A percentile compares a stretch with the other conserved stretches of the same genome.
Evolutionary conservation across 352 stramenopile genomes (phyloP).

Genomic region (Phytophthora pini): DNA sequence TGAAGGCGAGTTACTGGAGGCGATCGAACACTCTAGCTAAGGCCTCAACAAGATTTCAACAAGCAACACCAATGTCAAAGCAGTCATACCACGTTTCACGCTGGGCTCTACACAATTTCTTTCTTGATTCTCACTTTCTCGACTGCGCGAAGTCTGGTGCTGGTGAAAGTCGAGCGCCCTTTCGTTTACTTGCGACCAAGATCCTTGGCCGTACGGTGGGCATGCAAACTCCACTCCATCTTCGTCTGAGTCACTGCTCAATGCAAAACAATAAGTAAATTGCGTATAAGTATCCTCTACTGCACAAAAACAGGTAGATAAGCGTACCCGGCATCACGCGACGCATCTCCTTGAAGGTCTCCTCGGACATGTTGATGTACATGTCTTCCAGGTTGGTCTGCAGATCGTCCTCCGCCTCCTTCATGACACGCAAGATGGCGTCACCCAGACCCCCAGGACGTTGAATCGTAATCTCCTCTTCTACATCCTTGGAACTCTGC

Average conservation of each 20-base stretch:
- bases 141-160: conserved; percentile 1
- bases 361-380: conserved; percentile 95
- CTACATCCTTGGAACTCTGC: conserved; percentile 79
- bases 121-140: conserved; percentile 14
- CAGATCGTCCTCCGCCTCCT: conserved; percentile 84
- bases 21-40: conserved; percentile 33
- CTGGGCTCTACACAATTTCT: conserved; percentile 20
- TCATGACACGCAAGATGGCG: conserved; percentile 76
- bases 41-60: conserved; percentile 14
- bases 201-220: conserved; percentile 82
- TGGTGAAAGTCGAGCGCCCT: neutral
- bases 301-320: conserved; percentile 1
- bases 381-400: conserved; percentile 93
- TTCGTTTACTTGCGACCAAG: conserved; percentile 68
- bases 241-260: conserved; percentile 83
- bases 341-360: conserved; percentile 95
- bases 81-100: conserved; percentile 13
- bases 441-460: conserved; percentile 57
- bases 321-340: conserved; percentile 91
- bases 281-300: neutral
- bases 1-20: conserved; percentile 67
- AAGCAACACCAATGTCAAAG: conserved; percentile 2
- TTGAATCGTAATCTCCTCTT: conserved; percentile 58
- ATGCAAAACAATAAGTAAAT: conserved; percentile 5
- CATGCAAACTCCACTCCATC: conserved; percentile 90